A percentile compares a stretch with the other conserved stretches of the same genome.
Evolutionary conservation across 345 rosid species (phyloP).

Genomic region (Reutealis trisperma): DNA sequence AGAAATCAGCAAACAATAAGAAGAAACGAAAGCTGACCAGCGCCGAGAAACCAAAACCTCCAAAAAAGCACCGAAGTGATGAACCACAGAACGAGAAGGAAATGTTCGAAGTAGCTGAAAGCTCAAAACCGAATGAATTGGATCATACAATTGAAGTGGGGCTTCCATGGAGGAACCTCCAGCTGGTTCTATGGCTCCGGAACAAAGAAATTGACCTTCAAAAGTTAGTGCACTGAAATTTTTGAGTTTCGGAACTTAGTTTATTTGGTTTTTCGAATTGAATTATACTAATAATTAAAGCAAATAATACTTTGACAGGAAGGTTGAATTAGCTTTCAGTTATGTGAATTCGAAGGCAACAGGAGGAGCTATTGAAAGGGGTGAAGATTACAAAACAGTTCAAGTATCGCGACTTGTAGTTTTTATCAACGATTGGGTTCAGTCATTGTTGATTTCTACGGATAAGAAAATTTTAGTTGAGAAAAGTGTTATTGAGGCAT

Average conservation of each 20-base stretch:
- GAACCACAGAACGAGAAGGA: constrained; percentile 20
- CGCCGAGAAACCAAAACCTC: constrained; percentile 20
- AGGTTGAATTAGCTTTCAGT: constrained; percentile 61
- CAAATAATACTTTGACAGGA: constrained; percentile 51
- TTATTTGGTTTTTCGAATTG: constrained; percentile 1
- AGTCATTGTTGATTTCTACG: constrained; percentile 50
- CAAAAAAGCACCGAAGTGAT: constrained; percentile 33
- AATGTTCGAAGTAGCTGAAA: constrained; percentile 16
- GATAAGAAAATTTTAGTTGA: constrained; percentile 43
- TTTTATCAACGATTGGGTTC: constrained; percentile 80
- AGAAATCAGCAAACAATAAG: constrained; percentile 25
- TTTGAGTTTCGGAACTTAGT: neutral
- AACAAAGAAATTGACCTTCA: constrained; percentile 45
- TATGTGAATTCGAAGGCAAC: constrained; percentile 43
- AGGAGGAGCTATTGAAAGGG: constrained; percentile 30
- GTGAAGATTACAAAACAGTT: constrained; percentile 62
- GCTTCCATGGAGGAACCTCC: constrained; percentile 70
- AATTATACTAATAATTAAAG: constrained; percentile 16
- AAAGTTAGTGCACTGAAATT: constrained; percentile 43
- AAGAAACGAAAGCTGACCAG: constrained; percentile 44
- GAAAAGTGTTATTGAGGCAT: constrained; percentile 30
- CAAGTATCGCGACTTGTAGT: constrained; percentile 52
- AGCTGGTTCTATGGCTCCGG: constrained; percentile 61
- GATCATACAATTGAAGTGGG: constrained; percentile 31
- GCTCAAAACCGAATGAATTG: constrained; percentile 14